These are phyloP conservation scores for Chaetomium tenue DNA, from an alignment of 495 filamentous ascomycete genomes.

Conservation along the genomic window DNA sequence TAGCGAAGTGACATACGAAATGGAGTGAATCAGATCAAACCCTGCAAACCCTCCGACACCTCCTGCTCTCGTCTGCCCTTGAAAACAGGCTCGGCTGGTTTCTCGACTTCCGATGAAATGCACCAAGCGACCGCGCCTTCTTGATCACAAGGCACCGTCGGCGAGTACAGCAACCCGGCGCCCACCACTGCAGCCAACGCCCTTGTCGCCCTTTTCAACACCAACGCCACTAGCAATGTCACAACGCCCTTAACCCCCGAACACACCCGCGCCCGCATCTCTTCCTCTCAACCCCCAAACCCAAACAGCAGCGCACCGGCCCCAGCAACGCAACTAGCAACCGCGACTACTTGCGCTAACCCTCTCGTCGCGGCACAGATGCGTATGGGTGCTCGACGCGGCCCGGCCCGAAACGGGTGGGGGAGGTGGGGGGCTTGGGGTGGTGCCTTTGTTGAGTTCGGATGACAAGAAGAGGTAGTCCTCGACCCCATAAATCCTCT, in stretches of 20 bases:
- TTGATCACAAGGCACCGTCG: constrained; percentile 17
- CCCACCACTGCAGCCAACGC: constrained; percentile 11
- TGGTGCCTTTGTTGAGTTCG: constrained; percentile 22
- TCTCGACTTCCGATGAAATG: constrained; percentile 18
- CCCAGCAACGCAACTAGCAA: constrained; percentile 14
- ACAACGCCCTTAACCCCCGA: neutral
- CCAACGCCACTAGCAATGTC: neutral
- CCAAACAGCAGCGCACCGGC: constrained; percentile 8
- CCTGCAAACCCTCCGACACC: neutral
- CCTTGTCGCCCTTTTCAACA: constrained; percentile 20
- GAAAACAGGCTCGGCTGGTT: constrained; percentile 30
- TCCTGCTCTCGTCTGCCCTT: constrained; percentile 18
- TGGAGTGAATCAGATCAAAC: neutral
- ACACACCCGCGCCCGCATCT: neutral
- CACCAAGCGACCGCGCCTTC: neutral
- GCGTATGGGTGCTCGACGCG: constrained; percentile 27
- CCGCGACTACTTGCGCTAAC: constrained; percentile 19
- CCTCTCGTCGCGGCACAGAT: constrained; percentile 15
- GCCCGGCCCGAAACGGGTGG: neutral
- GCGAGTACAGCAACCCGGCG: neutral
- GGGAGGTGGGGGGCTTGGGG: neutral
- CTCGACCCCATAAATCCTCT: too few relatives aligned
- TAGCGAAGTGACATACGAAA: neutral
- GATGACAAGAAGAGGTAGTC: too few relatives aligned
- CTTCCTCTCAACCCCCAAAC: constrained; percentile 14